phyloP scores from a whole-genome alignment of 495 filamentous ascomycete genomes.

The Lasiosphaeriaceae sp. region DNA sequence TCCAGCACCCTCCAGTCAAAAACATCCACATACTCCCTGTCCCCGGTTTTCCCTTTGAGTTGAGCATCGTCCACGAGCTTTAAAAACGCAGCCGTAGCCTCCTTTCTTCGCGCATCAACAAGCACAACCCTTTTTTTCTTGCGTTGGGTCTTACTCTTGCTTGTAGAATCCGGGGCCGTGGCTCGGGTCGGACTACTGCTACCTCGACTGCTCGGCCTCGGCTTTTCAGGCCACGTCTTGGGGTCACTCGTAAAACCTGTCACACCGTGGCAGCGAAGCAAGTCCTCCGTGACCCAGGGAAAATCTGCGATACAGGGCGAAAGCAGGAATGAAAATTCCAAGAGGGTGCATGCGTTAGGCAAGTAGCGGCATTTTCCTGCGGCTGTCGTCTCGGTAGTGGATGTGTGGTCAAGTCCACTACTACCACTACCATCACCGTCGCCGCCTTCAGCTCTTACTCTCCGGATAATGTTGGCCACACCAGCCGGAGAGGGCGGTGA shows the following conservation, averaged over 20 bases:
- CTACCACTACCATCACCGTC: not conserved
- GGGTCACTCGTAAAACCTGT: slow-evolving; percentile 28
- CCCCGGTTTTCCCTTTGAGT: slow-evolving; percentile 30
- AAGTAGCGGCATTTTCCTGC: slow-evolving; percentile 15
- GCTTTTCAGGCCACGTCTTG: slow-evolving; percentile 22
- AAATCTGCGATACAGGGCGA: slow-evolving; percentile 41
- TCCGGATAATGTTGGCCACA: not conserved
- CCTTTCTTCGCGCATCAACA: slow-evolving; percentile 37
- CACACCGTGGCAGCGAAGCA: slow-evolving; percentile 40
- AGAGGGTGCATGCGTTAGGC: slow-evolving; percentile 25
- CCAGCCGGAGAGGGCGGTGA: not conserved
- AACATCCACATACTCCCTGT: slow-evolving; percentile 36
- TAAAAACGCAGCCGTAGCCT: slow-evolving; percentile 39
- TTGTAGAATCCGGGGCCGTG: too few relatives aligned
- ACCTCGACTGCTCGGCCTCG: slow-evolving; percentile 21
- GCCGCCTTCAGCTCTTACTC: not conserved
- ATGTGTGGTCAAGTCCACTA: not conserved
- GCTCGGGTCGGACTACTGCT: too few relatives aligned
- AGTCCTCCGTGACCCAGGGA: slow-evolving; percentile 39
- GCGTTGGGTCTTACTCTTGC: slow-evolving; percentile 24
- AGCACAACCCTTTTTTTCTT: slow-evolving; percentile 41
- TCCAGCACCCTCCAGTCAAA: slow-evolving; percentile 52
- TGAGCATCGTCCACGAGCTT: slow-evolving; percentile 27
- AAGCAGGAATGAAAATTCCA: slow-evolving; percentile 39
- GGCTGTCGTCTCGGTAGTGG: not conserved